Base-by-base conservation (phyloP, 441 rosid species). In the Syzygium malaccense region DNA sequence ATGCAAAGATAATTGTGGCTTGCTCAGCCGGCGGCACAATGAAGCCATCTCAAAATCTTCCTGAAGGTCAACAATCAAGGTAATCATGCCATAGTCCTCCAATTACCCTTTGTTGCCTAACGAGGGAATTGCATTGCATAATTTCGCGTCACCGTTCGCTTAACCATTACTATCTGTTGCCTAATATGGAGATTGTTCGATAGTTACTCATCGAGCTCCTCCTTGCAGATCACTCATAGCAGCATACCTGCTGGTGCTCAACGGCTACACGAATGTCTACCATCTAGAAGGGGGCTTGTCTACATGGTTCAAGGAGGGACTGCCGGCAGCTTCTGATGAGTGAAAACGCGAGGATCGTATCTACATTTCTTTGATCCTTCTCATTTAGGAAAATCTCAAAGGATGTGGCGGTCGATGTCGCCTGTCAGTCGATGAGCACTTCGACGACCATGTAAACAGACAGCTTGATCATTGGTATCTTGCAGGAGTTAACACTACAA, bases 41-140 rank as follows among this genome's bases (percentile, higher is more conserved):
- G 96, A 97, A 92, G 92, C 99, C 99, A 71, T 89, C 99, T 25
- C 97, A 95, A 93, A 96, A 89, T 93, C 97, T 97, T 55, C 98
- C 99, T 6, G 97, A 97, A 94, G 99, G 99, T 85, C 98, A 96
- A 86, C 99, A 96, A 60, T 97, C 99, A 12, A 97, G 99, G 99
- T 96, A 53, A 62, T 66, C 28, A 66, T 25, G n/a, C 37, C 25
- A 18, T 55, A 49, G 56, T 45, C 56, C 48, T 84, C 12, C 7
- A 33, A 62, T 14, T 7, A 30, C 19, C 55, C 68, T 60, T 13
- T 20, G 14, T 62, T 41, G 51, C 32, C 19, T 25, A 14, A 32
- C 28, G 7, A 28, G 56, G 37, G 55, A 26, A 53, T 53, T 20
- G 3, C 32, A 14, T 60, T 60, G 66, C 6, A 28, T 60, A 60